phyloP scores from a whole-genome alignment of 2,329 filamentous ascomycete genomes.

The Stagonosporopsis tanaceti region DNA sequence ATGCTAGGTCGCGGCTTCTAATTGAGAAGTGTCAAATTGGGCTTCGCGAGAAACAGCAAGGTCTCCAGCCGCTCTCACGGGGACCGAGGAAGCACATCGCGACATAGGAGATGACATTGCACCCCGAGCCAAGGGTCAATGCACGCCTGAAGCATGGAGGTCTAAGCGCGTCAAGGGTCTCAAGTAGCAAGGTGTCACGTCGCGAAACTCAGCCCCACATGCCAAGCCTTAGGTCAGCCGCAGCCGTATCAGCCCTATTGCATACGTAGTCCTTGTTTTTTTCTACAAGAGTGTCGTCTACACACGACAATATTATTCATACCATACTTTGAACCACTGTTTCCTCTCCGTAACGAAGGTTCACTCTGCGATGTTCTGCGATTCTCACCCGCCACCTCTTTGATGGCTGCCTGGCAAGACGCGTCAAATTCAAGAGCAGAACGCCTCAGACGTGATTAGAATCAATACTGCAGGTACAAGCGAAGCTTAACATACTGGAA shows the following conservation, averaged over 20 bases:
- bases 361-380: too few relatives aligned
- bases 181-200: conserved; percentile 12
- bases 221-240: conserved; percentile 8
- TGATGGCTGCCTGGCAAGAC: not conserved
- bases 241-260: not conserved
- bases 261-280: too few relatives aligned
- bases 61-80: not conserved
- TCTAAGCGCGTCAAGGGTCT: conserved; percentile 13
- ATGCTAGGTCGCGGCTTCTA: not conserved
- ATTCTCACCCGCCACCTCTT: too few relatives aligned
- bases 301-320: too few relatives aligned
- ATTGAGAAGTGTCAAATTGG: not conserved
- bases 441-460: not conserved
- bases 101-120: conserved; percentile 4
- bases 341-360: too few relatives aligned
- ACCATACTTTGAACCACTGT: too few relatives aligned
- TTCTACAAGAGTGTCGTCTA: too few relatives aligned
- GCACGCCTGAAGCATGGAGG: conserved; percentile 11
- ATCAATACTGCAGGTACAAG: not conserved
- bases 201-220: conserved; percentile 5
- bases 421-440: not conserved
- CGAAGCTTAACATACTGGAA: not conserved
- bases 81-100: not conserved
- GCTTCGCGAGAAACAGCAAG: not conserved
- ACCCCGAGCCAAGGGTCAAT: conserved; percentile 4